A percentile compares a stretch with the other conserved stretches of the same genome.
Conservation (phyloP, 1,139 yeast species). For the Zhuliangozyma parablackwelliae region DNA sequence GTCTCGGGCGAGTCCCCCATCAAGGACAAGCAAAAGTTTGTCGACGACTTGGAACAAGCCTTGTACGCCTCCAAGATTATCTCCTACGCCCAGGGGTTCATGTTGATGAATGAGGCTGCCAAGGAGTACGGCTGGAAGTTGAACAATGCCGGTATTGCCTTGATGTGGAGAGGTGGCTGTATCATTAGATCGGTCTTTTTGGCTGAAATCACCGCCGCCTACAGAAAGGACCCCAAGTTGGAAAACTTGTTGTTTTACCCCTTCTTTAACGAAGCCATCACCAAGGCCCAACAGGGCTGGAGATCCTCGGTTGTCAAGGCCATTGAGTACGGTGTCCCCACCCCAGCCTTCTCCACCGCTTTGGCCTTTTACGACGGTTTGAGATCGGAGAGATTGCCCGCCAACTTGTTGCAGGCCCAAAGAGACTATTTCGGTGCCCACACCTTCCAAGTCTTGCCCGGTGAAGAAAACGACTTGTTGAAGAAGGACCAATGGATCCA, state of each 20-base stretch:
- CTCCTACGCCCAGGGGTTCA: constrained; percentile 98
- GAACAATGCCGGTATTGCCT: constrained; percentile 96
- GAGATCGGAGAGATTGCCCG: constrained; percentile 94
- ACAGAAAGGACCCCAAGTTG: constrained; percentile 86
- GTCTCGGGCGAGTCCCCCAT: constrained; percentile 49
- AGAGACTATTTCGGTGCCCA: constrained; percentile 99
- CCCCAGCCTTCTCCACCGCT: constrained; percentile 97
- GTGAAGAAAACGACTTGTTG: constrained; percentile 67
- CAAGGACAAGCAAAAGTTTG: constrained; percentile 57
- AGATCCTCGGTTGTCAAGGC: constrained; percentile 80
- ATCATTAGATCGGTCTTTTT: constrained; percentile 98
- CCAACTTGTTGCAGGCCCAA: constrained; percentile 98
- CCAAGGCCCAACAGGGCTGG: constrained; percentile 95
- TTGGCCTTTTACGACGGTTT: constrained; percentile 97
- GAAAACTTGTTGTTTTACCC: constrained; percentile 95
- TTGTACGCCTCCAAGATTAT: constrained; percentile 97
- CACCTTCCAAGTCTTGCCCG: constrained; percentile 94
- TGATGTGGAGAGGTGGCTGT: constrained; percentile 99
- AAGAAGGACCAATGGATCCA: constrained; percentile 85
- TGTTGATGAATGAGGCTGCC: constrained; percentile 98
- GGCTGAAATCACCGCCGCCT: constrained; percentile 95
- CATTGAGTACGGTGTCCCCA: constrained; percentile 84
- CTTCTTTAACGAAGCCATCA: constrained; percentile 87
- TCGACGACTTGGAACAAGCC: constrained; percentile 96
- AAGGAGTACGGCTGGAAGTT: constrained; percentile 94